A percentile compares a stretch with the other conserved stretches of the same genome.
phyloP scores from a whole-genome alignment of 1,284 basidiomycete genomes.

The Cryptococcus sp. region DNA sequence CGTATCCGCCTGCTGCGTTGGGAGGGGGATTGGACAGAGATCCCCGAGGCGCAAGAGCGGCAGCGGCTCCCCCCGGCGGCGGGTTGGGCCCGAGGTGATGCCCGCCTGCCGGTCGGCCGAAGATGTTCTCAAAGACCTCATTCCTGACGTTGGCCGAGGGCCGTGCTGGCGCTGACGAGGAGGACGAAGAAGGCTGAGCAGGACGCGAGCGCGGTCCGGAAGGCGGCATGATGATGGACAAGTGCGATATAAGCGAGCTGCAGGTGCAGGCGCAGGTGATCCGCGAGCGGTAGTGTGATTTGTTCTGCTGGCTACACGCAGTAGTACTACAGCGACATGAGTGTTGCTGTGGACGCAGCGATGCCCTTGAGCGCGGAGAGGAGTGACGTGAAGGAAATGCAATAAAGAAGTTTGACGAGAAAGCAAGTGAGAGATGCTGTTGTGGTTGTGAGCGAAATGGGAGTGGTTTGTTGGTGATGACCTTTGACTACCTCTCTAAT shows the following conservation, averaged over 20 bases:
- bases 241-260: background rate
- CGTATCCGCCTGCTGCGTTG: constrained; percentile 14
- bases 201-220: constrained; percentile 34
- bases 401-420: too few species aligned
- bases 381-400: too few species aligned
- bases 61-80: constrained; percentile 11
- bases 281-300: background rate
- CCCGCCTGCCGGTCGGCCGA: constrained; percentile 49
- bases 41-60: constrained; percentile 9
- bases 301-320: background rate
- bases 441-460: too few species aligned
- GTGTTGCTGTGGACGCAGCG: too few species aligned
- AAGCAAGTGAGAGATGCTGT: too few species aligned
- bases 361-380: too few species aligned
- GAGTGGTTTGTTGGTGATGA: too few species aligned
- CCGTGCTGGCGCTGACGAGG: background rate
- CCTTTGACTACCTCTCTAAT: too few species aligned
- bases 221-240: constrained; percentile 31
- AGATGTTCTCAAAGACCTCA: constrained; percentile 54
- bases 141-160: constrained; percentile 36
- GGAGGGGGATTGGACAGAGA: constrained; percentile 3
- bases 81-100: constrained; percentile 43
- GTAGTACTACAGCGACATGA: too few species aligned
- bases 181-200: constrained; percentile 7
- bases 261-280: background rate